Percentiles rank a stretch among this genome's conserved stretches.
Evolutionary conservation across 257 asterid species (phyloP).

Genomic region (Craterostigma plantagineum): DNA sequence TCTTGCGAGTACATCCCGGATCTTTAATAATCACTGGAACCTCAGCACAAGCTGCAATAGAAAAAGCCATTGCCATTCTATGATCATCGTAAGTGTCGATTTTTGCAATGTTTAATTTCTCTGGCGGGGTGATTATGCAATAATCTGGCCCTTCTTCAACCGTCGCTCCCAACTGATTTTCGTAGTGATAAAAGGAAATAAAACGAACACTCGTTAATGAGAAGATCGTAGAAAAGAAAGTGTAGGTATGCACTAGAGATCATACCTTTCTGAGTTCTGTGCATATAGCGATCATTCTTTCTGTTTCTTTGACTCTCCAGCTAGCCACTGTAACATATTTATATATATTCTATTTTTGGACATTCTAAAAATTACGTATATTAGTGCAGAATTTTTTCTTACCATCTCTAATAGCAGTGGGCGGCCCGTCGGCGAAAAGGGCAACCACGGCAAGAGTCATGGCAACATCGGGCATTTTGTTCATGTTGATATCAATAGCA

Average conservation of each 20-base stretch:
- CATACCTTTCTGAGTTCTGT: constrained; percentile 89
- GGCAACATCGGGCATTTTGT: constrained; percentile 99
- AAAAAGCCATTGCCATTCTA: constrained; percentile 97
- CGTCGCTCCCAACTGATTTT: constrained; percentile 72
- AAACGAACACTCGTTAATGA: no score
- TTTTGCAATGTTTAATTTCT: constrained; percentile 58
- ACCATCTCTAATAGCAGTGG: constrained; percentile 94
- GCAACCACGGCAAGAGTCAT: constrained; percentile 99
- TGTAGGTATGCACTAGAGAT: no score
- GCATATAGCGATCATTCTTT: constrained; percentile 94
- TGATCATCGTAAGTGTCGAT: constrained; percentile 93
- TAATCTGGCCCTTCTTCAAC: constrained; percentile 93
- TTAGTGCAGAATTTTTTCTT: constrained; percentile 2
- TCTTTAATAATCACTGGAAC: constrained; percentile 84
- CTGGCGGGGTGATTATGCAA: constrained; percentile 88
- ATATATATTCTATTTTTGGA: no score
- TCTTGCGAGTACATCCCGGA: constrained; percentile 94
- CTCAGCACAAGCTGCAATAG: constrained; percentile 91
- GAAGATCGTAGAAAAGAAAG: no score
- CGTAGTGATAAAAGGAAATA: neutral
- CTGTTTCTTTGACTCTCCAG: constrained; percentile 99
- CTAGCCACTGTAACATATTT: constrained; percentile 58
- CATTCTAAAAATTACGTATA: neutral
- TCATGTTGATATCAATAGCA: constrained; percentile 82
- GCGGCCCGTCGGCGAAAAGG: constrained; percentile 91